Conservation (phyloP, 805 yeast genomes). For the Kodamaea kaohsiungensis region DNA sequence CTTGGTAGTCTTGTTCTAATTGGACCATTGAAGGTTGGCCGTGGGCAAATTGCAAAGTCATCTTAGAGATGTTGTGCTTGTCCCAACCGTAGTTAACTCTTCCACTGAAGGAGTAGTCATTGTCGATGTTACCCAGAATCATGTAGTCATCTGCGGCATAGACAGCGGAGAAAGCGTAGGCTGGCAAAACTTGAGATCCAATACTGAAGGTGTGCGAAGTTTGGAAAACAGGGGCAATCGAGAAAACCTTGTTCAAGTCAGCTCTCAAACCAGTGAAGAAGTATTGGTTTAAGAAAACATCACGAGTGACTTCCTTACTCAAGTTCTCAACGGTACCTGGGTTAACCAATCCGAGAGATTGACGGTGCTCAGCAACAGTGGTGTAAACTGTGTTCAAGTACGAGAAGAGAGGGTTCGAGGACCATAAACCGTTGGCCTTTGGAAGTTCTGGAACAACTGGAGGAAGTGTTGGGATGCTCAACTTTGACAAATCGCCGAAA, state of each 20-base stretch:
- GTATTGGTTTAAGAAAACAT: constrained; percentile 86
- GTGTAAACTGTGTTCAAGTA: constrained; percentile 75
- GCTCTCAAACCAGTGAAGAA: constrained; percentile 96
- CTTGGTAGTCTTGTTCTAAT: constrained; percentile 94
- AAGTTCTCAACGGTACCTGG: constrained; percentile 77
- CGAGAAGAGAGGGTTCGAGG: constrained; percentile 79
- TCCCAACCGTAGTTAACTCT: constrained; percentile 92
- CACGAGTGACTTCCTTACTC: constrained; percentile 76
- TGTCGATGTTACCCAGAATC: constrained; percentile 90
- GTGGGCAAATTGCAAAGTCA: constrained; percentile 82
- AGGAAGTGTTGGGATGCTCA: constrained; percentile 58
- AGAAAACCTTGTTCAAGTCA: constrained; percentile 88
- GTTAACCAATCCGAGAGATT: constrained; percentile 76
- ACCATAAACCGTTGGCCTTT: constrained; percentile 64
- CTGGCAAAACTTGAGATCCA: constrained; percentile 83
- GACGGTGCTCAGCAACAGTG: constrained; percentile 74
- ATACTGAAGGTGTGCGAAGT: constrained; percentile 89
- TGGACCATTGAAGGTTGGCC: constrained; percentile 94
- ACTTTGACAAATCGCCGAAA: constrained; percentile 60
- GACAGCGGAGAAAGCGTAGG: constrained; percentile 87
- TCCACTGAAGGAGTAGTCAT: constrained; percentile 81
- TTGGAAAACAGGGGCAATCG: constrained; percentile 93
- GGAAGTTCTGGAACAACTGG: constrained; percentile 55
- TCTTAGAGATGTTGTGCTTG: constrained; percentile 72
- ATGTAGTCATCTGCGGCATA: constrained; percentile 84